These are phyloP conservation scores for Cystobasidium onofrii DNA, from an alignment of 768 basidiomycete genomes.

Conservation along the genomic window DNA sequence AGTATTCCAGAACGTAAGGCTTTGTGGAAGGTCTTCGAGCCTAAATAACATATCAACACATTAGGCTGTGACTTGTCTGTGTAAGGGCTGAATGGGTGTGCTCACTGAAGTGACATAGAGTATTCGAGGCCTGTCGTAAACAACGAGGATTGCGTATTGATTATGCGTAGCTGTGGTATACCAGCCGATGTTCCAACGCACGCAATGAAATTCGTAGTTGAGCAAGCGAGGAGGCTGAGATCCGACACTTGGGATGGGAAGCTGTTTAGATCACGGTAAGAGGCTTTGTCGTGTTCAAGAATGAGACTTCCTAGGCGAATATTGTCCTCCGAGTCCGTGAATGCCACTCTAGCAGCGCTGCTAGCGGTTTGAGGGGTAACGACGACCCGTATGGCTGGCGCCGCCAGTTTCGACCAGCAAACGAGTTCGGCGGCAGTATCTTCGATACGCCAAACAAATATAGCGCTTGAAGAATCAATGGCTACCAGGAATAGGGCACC, in stretches of 20 bases:
- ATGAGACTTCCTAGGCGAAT: not conserved
- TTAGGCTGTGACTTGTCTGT: not conserved
- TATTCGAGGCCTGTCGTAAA: slow-evolving; percentile 16
- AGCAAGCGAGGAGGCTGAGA: not conserved
- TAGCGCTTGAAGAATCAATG: not conserved
- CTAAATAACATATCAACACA: not conserved
- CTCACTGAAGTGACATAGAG: not conserved
- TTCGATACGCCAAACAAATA: not conserved
- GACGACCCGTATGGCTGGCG: not conserved
- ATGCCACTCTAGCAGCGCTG: not conserved
- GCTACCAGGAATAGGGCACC: not conserved
- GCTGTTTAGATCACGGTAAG: not conserved
- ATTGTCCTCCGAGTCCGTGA: not conserved
- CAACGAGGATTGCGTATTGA: slow-evolving; percentile 19
- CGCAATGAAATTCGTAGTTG: not conserved
- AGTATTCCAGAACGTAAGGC: not conserved
- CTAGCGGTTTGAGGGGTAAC: slow-evolving; percentile 2
- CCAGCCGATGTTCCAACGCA: not conserved
- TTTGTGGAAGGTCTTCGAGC: not conserved
- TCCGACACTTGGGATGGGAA: not conserved
- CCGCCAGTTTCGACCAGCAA: no score
- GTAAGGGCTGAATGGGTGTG: not conserved
- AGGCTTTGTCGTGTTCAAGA: not conserved
- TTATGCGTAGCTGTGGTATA: not conserved
- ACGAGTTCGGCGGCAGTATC: not conserved